Base-by-base conservation (phyloP, 345 rosid genomes). In the Gossypium sturtianum region DNA sequence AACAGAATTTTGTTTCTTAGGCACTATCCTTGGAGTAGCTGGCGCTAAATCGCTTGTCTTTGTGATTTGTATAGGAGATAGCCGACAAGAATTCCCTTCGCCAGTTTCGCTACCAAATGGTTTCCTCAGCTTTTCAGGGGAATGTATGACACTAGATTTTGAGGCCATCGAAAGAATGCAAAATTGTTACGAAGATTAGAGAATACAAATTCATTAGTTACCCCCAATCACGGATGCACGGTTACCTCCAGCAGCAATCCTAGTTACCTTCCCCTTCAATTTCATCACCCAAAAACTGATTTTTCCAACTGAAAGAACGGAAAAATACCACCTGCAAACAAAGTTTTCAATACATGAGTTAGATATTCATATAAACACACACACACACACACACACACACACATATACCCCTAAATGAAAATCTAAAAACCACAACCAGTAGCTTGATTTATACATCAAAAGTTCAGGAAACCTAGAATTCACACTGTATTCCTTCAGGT, bases 141-240 rank as follows among this genome's bases (percentile, higher is more conserved):
- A 85, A 79, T 80, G 70, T 77, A 82, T 77, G 53, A 71, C 27
- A 76, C 80, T 78, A 66, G 69, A 82, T 77, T 80, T 85, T 9
- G 92, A 88, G 77, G 97, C 92, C 97, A 89, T 87, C 22, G 45
- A 79, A 78, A 70, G 48, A 34, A 45, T 22, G 44, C 70, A 76
- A 60, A 77, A 64, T 48, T 56, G 58, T 69, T 73, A 82, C 15
- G 75, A 13, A 77, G 44, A 62, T 61, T 76, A 43, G 78, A 71
- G 34, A 51, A 17, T 29, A 58, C 48, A 73, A 75, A 76, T 67
- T 85, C 82, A 81, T 82, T 65, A 82, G 82, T 73, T 73, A 64
- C 66, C 82, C 74, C 76, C 71, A 34, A 79, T 44, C 79, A 57
- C 57, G 12, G 60, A 56, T 27, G 53, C 76, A 20, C 41, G 58